Base-by-base conservation (phyloP, 2,329 filamentous ascomycete species). In the Penicillium crustosum region DNA sequence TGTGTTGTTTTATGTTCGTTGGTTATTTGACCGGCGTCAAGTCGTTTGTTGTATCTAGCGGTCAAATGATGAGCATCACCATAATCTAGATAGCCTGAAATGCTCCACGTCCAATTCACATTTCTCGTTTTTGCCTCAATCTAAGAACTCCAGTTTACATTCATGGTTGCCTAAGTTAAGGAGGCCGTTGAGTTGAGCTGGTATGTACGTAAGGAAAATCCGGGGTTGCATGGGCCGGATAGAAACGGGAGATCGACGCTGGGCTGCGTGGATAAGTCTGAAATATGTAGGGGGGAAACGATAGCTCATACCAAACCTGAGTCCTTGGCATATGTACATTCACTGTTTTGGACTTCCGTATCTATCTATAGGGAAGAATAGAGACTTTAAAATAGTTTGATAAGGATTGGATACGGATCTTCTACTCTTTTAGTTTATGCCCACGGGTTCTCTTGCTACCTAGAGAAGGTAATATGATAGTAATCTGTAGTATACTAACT, bases 211-310 rank as follows among this genome's bases (percentile, higher is more conserved):
- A 42, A 42, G 9, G 25, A 23, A 31, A 35, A 44, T 19, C 39
- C 15, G 27, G 19, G 15, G 38, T 52, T 35, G 17, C 39, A 44
- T 44, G 21, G 29, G 27, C 6, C n/a, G 23, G 49, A 42, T 39
- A 35, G 17, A 53, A 33, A 45, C 39, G 49, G 49, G 39, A 53
- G 38, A 53, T 45, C 39, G 39, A 44, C 39, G 7, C 38, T 42
- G 29, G 17, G 7, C 48, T 45, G 19, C 21, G 15, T 8, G n/a
- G n/a, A 21, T 23, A 13, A 23, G 15, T 19, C 13, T 43, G 35
- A 52, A 31, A 42, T 31, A 51, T 42, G 27, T 23, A 33, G 38
- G 27, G 25, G 25, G 13, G 13, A 17, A 33, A 13, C 23, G 19
- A 49, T 9, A 10, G 19, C 48, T 19, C 9, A 29, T 8, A 36